Percentiles rank a stretch among this genome's conserved stretches.
phyloP scores from a whole-genome alignment of 345 rosid species.

The Linum lewisii region DNA sequence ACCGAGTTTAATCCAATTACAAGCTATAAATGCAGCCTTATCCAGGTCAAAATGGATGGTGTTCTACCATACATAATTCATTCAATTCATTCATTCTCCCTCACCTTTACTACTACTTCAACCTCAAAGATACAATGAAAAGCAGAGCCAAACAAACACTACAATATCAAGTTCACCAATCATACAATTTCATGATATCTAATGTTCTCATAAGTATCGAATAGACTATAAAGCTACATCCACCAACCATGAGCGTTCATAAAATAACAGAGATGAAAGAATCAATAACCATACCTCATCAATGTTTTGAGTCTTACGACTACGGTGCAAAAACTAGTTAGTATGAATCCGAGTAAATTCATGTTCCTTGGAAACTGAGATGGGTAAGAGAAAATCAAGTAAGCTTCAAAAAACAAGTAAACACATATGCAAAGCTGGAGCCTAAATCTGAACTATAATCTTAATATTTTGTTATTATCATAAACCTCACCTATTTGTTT shows the following conservation, averaged over 20 bases:
- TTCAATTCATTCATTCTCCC: too few relatives aligned
- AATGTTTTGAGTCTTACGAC: slow-evolving; percentile 76
- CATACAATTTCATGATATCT: too few relatives aligned
- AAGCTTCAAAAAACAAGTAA: slow-evolving; percentile 8
- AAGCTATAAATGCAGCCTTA: too few relatives aligned
- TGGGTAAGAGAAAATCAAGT: slow-evolving; percentile 9
- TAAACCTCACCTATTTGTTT: slow-evolving; percentile 41
- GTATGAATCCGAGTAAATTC: slow-evolving; percentile 54
- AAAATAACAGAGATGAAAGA: slow-evolving; percentile 7
- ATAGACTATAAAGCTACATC: too few relatives aligned
- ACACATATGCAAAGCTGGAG: slow-evolving; percentile 2
- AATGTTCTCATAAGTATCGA: too few relatives aligned
- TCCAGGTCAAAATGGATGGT: too few relatives aligned
- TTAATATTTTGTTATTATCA: slow-evolving; percentile 3
- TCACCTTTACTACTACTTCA: too few relatives aligned
- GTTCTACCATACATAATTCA: too few relatives aligned
- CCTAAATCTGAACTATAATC: slow-evolving; percentile 5
- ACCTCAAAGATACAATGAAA: too few relatives aligned
- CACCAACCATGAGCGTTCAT: neutral
- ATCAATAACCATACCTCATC: slow-evolving; percentile 67
- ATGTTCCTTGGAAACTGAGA: slow-evolving; percentile 47
- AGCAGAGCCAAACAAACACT: too few relatives aligned
- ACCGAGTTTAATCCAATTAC: too few relatives aligned
- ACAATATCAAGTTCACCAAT: too few relatives aligned
- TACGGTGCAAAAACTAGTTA: slow-evolving; percentile 79